phyloP scores from a whole-genome alignment of 805 yeast genomes.

The Starmerella vaccinii region DNA sequence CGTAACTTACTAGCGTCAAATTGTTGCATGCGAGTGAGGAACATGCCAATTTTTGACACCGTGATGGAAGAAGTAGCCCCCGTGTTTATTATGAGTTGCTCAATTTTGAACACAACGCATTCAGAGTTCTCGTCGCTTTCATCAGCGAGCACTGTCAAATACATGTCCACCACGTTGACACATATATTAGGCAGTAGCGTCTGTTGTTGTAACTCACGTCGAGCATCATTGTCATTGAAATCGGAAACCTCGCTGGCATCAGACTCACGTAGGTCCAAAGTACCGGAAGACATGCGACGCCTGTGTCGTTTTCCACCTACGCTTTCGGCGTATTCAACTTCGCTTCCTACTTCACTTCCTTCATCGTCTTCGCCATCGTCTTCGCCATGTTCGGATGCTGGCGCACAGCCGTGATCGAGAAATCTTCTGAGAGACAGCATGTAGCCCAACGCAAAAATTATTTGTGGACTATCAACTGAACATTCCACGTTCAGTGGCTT shows the following conservation, averaged over 20 bases:
- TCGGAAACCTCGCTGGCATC: no score
- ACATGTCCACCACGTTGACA: constrained; percentile 63
- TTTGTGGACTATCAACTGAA: constrained; percentile 66
- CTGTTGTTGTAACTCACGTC: neutral
- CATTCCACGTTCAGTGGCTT: constrained; percentile 18
- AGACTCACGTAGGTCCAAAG: no score
- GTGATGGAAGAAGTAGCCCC: constrained; percentile 58
- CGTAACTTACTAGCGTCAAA: constrained; percentile 54
- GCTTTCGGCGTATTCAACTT: neutral
- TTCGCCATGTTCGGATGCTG: constrained; percentile 12
- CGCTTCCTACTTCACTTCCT: neutral
- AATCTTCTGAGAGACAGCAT: constrained; percentile 64
- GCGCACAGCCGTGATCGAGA: constrained; percentile 38
- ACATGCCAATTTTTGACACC: constrained; percentile 76
- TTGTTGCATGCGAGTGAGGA: constrained; percentile 62
- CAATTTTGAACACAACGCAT: constrained; percentile 82
- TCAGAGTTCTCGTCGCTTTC: constrained; percentile 60
- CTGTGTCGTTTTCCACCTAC: neutral
- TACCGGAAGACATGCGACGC: neutral
- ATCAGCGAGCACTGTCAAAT: constrained; percentile 70
- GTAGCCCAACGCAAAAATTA: constrained; percentile 78
- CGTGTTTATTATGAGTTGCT: constrained; percentile 60
- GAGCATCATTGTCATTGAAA: neutral
- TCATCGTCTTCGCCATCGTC: constrained; percentile 13
- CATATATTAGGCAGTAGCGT: constrained; percentile 2